Conservation (phyloP, 257 asterid species). For the Solanum commersonii region DNA sequence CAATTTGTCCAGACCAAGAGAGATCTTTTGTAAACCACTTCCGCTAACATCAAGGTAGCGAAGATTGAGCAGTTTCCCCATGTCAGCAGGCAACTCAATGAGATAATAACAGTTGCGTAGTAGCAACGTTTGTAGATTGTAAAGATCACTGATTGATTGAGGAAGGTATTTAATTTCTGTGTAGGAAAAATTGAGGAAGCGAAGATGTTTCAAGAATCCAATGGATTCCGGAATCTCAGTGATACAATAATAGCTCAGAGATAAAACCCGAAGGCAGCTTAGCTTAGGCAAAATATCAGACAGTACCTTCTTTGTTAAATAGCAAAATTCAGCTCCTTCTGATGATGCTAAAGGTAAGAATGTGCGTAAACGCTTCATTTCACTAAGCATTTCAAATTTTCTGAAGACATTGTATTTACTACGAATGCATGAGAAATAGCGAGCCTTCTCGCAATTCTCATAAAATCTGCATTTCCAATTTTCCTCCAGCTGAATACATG, state of each 20-base stretch:
- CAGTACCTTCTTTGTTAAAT: constrained; percentile 26
- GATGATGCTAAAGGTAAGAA: constrained; percentile 28
- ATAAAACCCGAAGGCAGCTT: constrained; percentile 30
- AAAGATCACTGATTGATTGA: constrained; percentile 16
- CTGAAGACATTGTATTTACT: constrained; percentile 39
- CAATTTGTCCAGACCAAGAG: constrained; percentile 20
- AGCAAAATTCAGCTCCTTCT: constrained; percentile 24
- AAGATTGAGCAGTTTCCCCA: constrained; percentile 28
- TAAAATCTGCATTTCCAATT: constrained; percentile 11
- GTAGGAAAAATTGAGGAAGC: constrained; percentile 27
- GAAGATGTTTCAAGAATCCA: constrained; percentile 31
- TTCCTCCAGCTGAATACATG: constrained; percentile 27
- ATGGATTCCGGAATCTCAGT: constrained; percentile 34
- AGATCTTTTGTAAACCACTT: constrained; percentile 28
- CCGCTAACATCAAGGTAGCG: constrained; percentile 31
- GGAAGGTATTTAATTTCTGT: constrained; percentile 33
- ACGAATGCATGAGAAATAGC: constrained; percentile 35
- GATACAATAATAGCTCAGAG: constrained; percentile 27
- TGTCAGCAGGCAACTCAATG: constrained; percentile 28
- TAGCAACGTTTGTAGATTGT: constrained; percentile 30
- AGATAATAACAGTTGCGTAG: constrained; percentile 24
- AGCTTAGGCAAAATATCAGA: constrained; percentile 25
- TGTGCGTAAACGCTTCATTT: constrained; percentile 27
- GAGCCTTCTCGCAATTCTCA: constrained; percentile 19
- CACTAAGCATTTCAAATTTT: constrained; percentile 28